Conservation (phyloP, 257 asterid species). For the Echites panduratus region DNA sequence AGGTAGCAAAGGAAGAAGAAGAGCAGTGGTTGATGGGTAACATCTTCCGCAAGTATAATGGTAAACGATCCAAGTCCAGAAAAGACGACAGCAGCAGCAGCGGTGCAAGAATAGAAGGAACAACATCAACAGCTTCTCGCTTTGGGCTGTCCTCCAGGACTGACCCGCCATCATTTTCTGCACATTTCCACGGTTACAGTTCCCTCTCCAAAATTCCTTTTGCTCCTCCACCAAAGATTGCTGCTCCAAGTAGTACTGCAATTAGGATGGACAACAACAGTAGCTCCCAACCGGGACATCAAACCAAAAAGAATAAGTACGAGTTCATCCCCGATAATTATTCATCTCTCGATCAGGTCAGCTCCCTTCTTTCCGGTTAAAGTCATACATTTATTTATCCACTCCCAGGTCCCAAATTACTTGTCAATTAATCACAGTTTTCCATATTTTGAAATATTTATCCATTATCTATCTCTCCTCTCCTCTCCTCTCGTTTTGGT, state of each 20-base stretch:
- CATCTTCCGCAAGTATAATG: background rate
- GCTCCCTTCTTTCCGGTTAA: background rate
- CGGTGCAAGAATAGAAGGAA: background rate
- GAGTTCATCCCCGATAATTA: slow-evolving; percentile 54
- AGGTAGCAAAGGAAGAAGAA: background rate
- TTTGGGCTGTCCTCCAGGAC: background rate
- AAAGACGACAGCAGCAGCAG: background rate
- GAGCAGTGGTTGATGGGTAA: background rate
- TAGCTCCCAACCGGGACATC: slow-evolving; percentile 3
- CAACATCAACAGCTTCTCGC: background rate
- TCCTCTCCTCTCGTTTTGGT: no score
- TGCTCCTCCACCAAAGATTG: background rate
- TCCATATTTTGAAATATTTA: no score
- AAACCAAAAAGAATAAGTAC: slow-evolving; percentile 44
- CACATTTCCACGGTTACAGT: background rate
- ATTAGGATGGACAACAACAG: slow-evolving; percentile 14
- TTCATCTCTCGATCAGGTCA: slow-evolving; percentile 65
- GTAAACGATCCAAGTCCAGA: background rate
- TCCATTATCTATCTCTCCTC: no score
- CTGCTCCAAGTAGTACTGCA: background rate
- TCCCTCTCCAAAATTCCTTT: background rate
- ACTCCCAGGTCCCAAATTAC: no score
- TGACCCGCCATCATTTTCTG: background rate
- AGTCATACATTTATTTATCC: background rate
- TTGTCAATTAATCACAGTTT: no score